Base-by-base conservation (phyloP, 441 rosid genomes). In the Populus hybrid region DNA sequence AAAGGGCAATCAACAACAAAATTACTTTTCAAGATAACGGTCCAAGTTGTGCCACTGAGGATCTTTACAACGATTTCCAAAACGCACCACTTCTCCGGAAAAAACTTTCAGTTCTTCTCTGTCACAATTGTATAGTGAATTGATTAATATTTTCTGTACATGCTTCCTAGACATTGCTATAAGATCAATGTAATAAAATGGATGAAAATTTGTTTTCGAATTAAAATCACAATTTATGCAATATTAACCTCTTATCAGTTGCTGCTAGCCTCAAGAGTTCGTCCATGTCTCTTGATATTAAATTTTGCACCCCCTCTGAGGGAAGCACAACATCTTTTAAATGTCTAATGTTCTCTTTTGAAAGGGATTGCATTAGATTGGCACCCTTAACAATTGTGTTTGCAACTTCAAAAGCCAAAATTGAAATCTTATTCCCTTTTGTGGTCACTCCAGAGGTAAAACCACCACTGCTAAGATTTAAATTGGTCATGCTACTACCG, bases 41-140 rank as follows among this genome's bases (percentile, higher is more conserved):
- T 94, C 95, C 80, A 97, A 87, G 83, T 92, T 93, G 89, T 97
- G 99, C 97, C 96, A 97, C 65, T 97, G 99, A 85, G 98, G 99
- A 89, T 97, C 99, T 88, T 92, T 94, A 82, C 99, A 97, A 73
- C 97, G 99, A 81, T 94, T 97, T 78, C 99, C 99, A 84, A 97
- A 97, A 73, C 99, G 98, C 69, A 97, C 95, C 82, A 97, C 99
- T 81, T 97, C 99, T 84, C 97, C 90, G 20, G 95, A 88, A 81
- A 97, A 94, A 69, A 97, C 83, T 86, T 86, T 91, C 80, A 97
- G 83, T 81, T 94, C 99, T 78, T 93, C 99, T 86, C 99, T 97
- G 88, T 69, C 72, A 78, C 18, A 80, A 69, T 73, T 68, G 68
- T 66, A 71, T 8, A 76, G 26, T 64, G 38, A 68, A 61, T 34